These are phyloP conservation scores for Russula sp. DNA, from an alignment of 768 basidiomycete species.

Conservation along the genomic window DNA sequence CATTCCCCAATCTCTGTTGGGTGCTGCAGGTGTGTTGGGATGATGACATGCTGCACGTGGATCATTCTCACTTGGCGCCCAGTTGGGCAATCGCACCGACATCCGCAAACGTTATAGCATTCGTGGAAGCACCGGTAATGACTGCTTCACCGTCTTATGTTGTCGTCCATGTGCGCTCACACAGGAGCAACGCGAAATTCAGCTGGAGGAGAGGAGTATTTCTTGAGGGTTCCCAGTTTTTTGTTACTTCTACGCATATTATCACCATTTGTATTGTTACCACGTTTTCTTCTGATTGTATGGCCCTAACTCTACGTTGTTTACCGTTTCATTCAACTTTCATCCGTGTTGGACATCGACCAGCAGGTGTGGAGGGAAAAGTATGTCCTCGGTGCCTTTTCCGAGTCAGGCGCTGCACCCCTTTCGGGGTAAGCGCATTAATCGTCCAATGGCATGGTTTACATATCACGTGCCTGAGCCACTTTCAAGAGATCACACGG, in stretches of 20 bases:
- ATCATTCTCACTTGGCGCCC: slow-evolving; percentile 23
- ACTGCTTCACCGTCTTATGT: slow-evolving; percentile 38
- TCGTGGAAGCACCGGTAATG: slow-evolving; percentile 38
- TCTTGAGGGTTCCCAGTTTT: not conserved
- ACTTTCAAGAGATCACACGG: too few species aligned
- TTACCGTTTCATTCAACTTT: not conserved
- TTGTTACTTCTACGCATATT: not conserved
- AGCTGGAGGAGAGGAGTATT: slow-evolving; percentile 41
- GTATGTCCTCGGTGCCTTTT: too few species aligned
- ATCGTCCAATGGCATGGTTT: not conserved
- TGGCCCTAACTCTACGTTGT: not conserved
- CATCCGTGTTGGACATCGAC: not conserved
- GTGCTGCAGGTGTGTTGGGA: slow-evolving; percentile 36
- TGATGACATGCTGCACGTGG: not conserved
- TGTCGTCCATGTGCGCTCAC: slow-evolving; percentile 45
- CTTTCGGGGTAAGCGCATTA: not conserved
- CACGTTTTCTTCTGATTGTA: not conserved
- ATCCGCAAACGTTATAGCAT: slow-evolving; percentile 43
- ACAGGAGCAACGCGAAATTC: slow-evolving; percentile 44
- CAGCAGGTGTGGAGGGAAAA: not conserved
- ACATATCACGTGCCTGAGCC: too few species aligned
- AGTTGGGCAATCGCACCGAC: slow-evolving; percentile 35
- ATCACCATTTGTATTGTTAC: not conserved
- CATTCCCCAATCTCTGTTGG: slow-evolving; percentile 34
- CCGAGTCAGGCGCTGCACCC: not conserved